Base-by-base conservation (phyloP, 2,329 filamentous ascomycete species). In the Eutypella sp. region DNA sequence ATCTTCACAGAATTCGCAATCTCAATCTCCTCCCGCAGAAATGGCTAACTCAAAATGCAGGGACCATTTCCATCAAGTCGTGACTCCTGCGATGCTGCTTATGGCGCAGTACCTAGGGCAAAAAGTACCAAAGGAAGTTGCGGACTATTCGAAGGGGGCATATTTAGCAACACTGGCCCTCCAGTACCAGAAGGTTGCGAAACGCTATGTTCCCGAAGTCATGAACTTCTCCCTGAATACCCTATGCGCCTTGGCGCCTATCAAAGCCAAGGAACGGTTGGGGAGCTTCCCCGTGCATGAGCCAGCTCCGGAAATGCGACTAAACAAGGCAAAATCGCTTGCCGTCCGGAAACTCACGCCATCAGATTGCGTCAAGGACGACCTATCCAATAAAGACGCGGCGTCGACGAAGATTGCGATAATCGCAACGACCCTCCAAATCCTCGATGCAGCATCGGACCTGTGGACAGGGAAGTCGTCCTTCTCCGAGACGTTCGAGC, bases 11-110 rank as follows among this genome's bases (percentile, higher is more conserved):
- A 5, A 33, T 33, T 15, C 29, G 11, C 29, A 7, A 7, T 29
- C 7, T 5, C 18, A 10, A 11, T 37, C 18, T 15, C 34, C 16
- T 16, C 16, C 18, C 34, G 11, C 18, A 39, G 13, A 39, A 5
- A 23, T 19, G 11, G 5, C 36, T 39, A 23, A 39, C 36, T 3
- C 19, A 5, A 22, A n/a, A 15, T 22, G 36, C 36, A 39, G 36
- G 0, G 93, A 99, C 67, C 91, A 97, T 67, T 99, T 97, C 67
- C 93, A 99, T 59, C 86, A 93, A 57, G 89, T 97, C 29, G 86
- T 89, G 34, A 99, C 93, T 2, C 93, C 93, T 2, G 87, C 92
- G 1, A 86, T 89, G 67, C 80, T 96, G 5, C 79, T 84, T n/a
- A 88, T 97, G 66, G 80, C 79, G 11, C 82, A 89, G 45, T 96